Base-by-base conservation (phyloP, 495 filamentous ascomycete species). In the Annulohypoxylon nitens region DNA sequence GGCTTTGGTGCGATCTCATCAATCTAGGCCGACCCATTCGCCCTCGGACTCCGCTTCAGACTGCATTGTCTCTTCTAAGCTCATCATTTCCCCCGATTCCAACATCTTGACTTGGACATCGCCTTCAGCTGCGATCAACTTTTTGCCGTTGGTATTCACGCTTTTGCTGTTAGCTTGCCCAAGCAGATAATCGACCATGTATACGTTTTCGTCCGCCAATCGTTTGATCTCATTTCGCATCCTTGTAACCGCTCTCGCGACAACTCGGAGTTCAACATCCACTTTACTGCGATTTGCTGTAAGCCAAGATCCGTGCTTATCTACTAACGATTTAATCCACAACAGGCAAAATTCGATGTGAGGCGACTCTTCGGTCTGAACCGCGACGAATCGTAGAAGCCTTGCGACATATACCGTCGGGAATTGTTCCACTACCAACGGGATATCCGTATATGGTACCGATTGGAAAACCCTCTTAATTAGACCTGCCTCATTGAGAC, bases 301-400 rank as follows among this genome's bases (percentile, higher is more conserved):
- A 75, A 98, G 82, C 84, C 91, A 93, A 18, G 90, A 85, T 33
- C 96, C 96, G 79, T 97, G 96, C 68, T 84, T 88, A 70, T 90
- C 90, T 67, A 98, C 83, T 33, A 98, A 78, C n/a, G 91, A 88
- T 78, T 95, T 92, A 70, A 98, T 90, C 96, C 96, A 99, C 12
- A 94, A 78, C 64, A 99, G 82, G 77, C 95, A 95, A 81, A 97
- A 96, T 80, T 99, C 96, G 18, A 99, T 84, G 83, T 97, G 94
- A 1, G 95, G 95, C 0, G 89, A 93, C 70, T 96, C 91, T 71
- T 97, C 95, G n/a, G 91, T 91, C 69, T 93, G 92, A 50, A 90
- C 85, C 3, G 93, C 93, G n/a, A 98, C 90, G 66, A 95, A 96
- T 48, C 93, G 88, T 48, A 99, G 81, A 14, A 98, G 81, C 36